Conservation (phyloP, 1,284 basidiomycete species). For the Mycosarcoma maydis region DNA sequence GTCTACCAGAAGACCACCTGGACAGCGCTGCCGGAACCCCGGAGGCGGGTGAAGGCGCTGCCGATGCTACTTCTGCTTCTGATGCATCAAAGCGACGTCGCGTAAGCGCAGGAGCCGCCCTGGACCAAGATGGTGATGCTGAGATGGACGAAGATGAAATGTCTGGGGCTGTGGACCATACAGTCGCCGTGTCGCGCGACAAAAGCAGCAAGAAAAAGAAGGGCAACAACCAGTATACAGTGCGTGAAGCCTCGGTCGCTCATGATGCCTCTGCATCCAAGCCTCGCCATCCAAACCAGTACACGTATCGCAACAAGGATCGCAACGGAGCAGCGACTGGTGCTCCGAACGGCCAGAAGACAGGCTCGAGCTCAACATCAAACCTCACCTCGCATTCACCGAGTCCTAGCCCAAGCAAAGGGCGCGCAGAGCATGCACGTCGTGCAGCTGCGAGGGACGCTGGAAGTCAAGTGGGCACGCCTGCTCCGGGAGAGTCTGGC, state of each 20-base stretch:
- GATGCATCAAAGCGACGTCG: constrained; percentile 54
- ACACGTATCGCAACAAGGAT: constrained; percentile 72
- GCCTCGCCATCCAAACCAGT: constrained; percentile 71
- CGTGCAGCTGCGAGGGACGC: constrained; percentile 36
- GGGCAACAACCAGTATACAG: constrained; percentile 41
- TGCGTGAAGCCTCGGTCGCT: constrained; percentile 32
- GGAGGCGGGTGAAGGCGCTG: constrained; percentile 24
- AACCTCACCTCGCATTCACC: constrained; percentile 53
- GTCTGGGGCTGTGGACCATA: constrained; percentile 7
- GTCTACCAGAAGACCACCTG: constrained; percentile 30
- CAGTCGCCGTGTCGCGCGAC: constrained; percentile 13
- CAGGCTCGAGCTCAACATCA: constrained; percentile 34
- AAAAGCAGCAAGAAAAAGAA: constrained; percentile 49
- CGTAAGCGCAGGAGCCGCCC: constrained; percentile 33
- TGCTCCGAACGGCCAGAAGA: constrained; percentile 27
- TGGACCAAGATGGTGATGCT: constrained; percentile 25
- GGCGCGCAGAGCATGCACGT: constrained; percentile 32
- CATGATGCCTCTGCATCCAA: constrained; percentile 37
- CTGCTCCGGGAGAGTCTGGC: constrained; percentile 38
- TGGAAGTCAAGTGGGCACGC: constrained; percentile 51
- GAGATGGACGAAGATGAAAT: constrained; percentile 37
- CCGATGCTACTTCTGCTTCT: constrained; percentile 20
- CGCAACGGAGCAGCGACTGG: constrained; percentile 20
- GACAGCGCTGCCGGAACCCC: constrained; percentile 25
- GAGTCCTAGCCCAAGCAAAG: constrained; percentile 56